Percentiles rank a stretch among this genome's conserved stretches.
Conservation (phyloP, 768 basidiomycete species). For the Suillus plorans region DNA sequence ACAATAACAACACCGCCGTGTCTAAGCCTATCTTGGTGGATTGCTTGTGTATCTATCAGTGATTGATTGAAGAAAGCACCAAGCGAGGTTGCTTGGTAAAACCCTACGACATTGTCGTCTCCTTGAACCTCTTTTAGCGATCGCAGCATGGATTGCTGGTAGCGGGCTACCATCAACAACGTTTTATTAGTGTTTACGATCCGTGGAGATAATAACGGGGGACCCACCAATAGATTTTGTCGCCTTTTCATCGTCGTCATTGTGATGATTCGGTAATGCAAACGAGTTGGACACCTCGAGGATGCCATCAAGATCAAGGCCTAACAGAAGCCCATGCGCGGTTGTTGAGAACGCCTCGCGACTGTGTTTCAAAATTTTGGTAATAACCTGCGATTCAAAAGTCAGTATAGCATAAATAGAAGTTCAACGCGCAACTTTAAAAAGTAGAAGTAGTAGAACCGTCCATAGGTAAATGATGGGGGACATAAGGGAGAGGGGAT, state of each 20-base stretch:
- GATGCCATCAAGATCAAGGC: conserved; percentile 88
- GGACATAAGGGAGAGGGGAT: conserved; percentile 5
- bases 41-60: conserved; percentile 78
- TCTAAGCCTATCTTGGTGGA: conserved; percentile 81
- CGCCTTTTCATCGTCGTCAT: conserved; percentile 83
- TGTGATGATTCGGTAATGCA: conserved; percentile 69
- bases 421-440: neutral
- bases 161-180: conserved; percentile 53
- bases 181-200: conserved; percentile 10
- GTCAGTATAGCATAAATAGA: conserved; percentile 14
- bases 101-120: conserved; percentile 90
- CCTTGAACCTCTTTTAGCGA: conserved; percentile 88
- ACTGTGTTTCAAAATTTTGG: conserved; percentile 92
- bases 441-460: conserved; percentile 1
- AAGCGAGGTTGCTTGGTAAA: conserved; percentile 87
- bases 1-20: conserved; percentile 86
- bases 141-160: conserved; percentile 82
- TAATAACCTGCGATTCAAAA: conserved; percentile 64
- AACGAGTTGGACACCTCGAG: conserved; percentile 93
- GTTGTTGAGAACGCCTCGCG: conserved; percentile 72
- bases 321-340: conserved; percentile 83
- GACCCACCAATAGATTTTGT: conserved; percentile 68
- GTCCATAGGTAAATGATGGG: neutral
- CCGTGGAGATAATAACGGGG: conserved; percentile 6
- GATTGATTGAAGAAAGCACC: conserved; percentile 85